phyloP scores from a whole-genome alignment of 768 basidiomycete genomes.

The Lentinula boryana region DNA sequence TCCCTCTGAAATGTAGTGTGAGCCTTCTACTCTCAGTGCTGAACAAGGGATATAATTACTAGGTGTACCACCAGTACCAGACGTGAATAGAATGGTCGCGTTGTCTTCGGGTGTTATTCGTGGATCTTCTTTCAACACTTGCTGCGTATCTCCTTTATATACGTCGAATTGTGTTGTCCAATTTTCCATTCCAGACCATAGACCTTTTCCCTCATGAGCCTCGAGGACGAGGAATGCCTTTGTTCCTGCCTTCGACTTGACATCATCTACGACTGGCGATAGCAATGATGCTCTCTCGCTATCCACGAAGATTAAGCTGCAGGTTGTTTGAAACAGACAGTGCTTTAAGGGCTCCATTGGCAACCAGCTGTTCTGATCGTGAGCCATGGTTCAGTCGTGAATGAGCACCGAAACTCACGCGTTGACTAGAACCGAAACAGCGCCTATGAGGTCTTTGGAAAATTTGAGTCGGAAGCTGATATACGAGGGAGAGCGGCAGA shows the following conservation, averaged over 20 bases:
- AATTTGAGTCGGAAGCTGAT: constrained; percentile 7
- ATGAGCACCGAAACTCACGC: constrained; percentile 31
- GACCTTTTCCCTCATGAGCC: constrained; percentile 20
- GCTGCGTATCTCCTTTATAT: constrained; percentile 21
- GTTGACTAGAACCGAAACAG: constrained; percentile 55
- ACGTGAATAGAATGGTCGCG: constrained; percentile 58
- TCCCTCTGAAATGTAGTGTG: constrained; percentile 44
- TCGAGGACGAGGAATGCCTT: constrained; percentile 37
- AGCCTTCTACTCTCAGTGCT: constrained; percentile 17
- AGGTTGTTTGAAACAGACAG: constrained; percentile 48
- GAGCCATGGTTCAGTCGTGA: neutral
- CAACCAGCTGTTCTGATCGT: constrained; percentile 37
- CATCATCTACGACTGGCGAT: constrained; percentile 22
- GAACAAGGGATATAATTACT: neutral
- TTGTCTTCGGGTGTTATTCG: constrained; percentile 51
- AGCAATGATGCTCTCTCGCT: constrained; percentile 47
- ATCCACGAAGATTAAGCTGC: constrained; percentile 52
- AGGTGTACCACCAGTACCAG: constrained; percentile 31
- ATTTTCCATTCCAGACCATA: constrained; percentile 35
- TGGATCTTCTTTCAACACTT: constrained; percentile 17
- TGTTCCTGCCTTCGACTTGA: constrained; percentile 15
- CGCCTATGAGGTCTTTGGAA: constrained; percentile 50
- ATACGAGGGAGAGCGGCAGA: constrained; percentile 8
- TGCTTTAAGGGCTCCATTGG: constrained; percentile 47
- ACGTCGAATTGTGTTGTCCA: constrained; percentile 29